Evolutionary conservation across 345 rosid species (phyloP).

Genomic region (Excoecaria cochinchinensis): DNA sequence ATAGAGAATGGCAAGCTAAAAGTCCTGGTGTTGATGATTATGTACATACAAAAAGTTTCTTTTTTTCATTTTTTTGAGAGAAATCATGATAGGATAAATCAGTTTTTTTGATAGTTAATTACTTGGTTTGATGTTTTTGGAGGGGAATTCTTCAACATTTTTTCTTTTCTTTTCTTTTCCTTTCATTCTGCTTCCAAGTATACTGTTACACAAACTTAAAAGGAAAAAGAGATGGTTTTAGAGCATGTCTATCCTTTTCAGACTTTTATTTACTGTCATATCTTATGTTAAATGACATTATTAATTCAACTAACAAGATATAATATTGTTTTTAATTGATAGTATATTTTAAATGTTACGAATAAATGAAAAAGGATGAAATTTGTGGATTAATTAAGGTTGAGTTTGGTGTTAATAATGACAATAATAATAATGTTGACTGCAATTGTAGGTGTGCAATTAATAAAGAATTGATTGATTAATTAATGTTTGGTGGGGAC

Average conservation of each 20-base stretch:
- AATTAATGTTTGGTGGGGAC: background rate
- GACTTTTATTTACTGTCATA: no score
- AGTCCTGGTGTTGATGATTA: background rate
- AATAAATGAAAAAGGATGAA: no score
- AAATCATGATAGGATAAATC: constrained; percentile 1
- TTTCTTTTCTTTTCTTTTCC: background rate
- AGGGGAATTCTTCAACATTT: background rate
- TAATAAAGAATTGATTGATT: background rate
- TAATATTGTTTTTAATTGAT: no score
- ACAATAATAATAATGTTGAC: background rate
- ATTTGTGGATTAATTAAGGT: background rate
- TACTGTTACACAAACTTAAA: background rate
- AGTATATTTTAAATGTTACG: no score
- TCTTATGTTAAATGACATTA: no score
- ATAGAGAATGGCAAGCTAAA: background rate
- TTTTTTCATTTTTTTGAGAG: background rate
- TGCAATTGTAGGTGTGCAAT: background rate
- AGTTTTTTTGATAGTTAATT: background rate
- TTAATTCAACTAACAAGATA: no score
- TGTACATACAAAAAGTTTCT: background rate
- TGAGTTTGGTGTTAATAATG: background rate
- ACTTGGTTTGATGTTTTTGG: background rate
- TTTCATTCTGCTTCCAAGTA: background rate
- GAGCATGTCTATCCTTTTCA: no score
- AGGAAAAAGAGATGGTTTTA: background rate